These are phyloP conservation scores for Pleurostoma richardsiae DNA, from an alignment of 2,329 filamentous ascomycete genomes.

Conservation along the genomic window DNA sequence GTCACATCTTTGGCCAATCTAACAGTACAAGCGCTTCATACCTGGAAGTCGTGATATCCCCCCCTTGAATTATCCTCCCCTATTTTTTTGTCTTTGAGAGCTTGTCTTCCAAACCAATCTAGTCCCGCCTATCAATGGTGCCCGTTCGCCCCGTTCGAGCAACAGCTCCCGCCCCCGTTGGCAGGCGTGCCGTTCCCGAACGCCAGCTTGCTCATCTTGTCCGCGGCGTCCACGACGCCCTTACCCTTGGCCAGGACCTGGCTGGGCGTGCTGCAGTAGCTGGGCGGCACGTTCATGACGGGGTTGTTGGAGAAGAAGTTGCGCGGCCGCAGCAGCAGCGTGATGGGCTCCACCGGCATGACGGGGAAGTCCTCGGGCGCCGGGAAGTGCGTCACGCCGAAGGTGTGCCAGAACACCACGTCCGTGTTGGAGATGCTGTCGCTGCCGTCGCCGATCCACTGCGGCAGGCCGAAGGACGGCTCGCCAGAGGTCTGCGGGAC, in stretches of 20 bases:
- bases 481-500: conserved; percentile 84
- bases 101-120: no score
- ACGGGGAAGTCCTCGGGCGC: conserved; percentile 87
- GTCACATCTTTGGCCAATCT: no score
- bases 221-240: conserved; percentile 38
- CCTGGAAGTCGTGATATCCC: no score
- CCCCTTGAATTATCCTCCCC: no score
- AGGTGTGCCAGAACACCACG: conserved; percentile 90
- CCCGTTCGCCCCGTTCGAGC: background rate
- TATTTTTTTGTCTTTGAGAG: no score
- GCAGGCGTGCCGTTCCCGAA: conserved; percentile 11
- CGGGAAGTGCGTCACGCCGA: conserved; percentile 86
- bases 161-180: conserved; percentile 1
- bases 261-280: conserved; percentile 67
- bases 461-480: conserved; percentile 65
- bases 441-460: conserved; percentile 70
- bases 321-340: conserved; percentile 68
- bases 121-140: background rate
- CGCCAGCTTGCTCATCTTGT: conserved; percentile 40
- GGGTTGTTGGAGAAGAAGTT: conserved; percentile 83
- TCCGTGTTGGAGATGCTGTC: conserved; percentile 75
- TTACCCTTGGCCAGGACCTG: conserved; percentile 47
- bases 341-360: conserved; percentile 87
- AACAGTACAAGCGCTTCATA: no score
- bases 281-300: conserved; percentile 74